Conservation (phyloP, 2,329 filamentous ascomycete species). For the Cordyceps militaris region DNA sequence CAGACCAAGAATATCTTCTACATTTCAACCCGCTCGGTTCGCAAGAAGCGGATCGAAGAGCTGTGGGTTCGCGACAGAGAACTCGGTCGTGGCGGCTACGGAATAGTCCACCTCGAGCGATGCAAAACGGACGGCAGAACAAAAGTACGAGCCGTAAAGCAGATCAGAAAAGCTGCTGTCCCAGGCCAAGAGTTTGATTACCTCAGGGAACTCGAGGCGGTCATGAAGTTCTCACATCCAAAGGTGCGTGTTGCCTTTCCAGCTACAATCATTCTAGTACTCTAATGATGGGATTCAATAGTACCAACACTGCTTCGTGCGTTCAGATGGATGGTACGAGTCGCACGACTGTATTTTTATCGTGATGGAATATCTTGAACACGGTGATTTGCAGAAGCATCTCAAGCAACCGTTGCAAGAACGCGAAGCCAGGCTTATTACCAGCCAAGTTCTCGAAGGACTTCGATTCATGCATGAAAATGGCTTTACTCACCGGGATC, state of each 20-base stretch:
- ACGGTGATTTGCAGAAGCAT: conserved; percentile 13
- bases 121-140: background rate
- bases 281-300: background rate
- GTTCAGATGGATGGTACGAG: conserved; percentile 16
- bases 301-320: conserved; percentile 17
- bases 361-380: conserved; percentile 16
- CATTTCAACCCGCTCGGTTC: background rate
- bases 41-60: background rate
- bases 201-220: conserved; percentile 8
- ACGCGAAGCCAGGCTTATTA: conserved; percentile 9
- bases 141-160: background rate
- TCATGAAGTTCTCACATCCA: conserved; percentile 14
- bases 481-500: conserved; percentile 17
- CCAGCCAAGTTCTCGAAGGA: conserved; percentile 14
- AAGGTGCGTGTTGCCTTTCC: background rate
- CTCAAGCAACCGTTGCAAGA: conserved; percentile 7
- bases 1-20: conserved; percentile 8
- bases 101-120: conserved; percentile 8
- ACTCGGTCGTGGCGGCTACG: conserved; percentile 11
- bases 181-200: background rate
- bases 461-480: conserved; percentile 17
- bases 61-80: conserved; percentile 1
- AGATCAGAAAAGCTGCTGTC: background rate
- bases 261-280: too few relatives aligned
- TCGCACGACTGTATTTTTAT: conserved; percentile 12